Evolutionary conservation across 1,284 basidiomycete genomes (phyloP).

Genomic region (Puccinia brachypodii): DNA sequence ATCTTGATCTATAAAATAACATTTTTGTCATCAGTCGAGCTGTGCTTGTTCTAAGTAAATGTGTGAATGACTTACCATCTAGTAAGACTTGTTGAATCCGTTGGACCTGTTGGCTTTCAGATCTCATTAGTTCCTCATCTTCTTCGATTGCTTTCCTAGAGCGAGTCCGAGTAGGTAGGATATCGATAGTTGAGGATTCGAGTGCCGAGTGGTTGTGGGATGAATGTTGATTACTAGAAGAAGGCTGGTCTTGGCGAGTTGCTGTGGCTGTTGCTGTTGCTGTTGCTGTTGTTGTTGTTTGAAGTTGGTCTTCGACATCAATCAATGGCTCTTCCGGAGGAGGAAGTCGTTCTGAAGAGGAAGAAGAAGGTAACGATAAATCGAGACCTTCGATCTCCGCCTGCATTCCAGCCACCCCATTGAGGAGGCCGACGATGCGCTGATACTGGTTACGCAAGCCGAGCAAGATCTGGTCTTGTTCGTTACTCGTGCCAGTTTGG

Average conservation of each 20-base stretch:
- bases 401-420: constrained; percentile 23
- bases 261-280: no score
- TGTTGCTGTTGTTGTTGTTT: neutral
- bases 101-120: constrained; percentile 42
- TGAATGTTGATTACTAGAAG: neutral
- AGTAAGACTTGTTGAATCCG: constrained; percentile 40
- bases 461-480: constrained; percentile 32
- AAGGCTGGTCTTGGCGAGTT: no score
- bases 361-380: constrained; percentile 6
- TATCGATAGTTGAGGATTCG: neutral
- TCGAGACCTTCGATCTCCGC: constrained; percentile 22
- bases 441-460: constrained; percentile 32
- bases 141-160: constrained; percentile 35
- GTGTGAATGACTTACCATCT: constrained; percentile 14
- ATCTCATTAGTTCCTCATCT: constrained; percentile 40
- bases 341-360: neutral
- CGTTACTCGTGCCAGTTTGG: neutral
- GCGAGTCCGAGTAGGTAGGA: neutral
- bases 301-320: neutral
- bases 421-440: constrained; percentile 23
- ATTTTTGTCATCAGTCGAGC: neutral
- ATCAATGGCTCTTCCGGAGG: constrained; percentile 3
- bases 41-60: neutral
- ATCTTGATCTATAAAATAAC: constrained; percentile 36
- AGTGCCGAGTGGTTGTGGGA: no score